These are phyloP conservation scores for Plasmodium billcollinsi DNA, from an alignment of 169 alveolate genomes.

Conservation along the genomic window DNA sequence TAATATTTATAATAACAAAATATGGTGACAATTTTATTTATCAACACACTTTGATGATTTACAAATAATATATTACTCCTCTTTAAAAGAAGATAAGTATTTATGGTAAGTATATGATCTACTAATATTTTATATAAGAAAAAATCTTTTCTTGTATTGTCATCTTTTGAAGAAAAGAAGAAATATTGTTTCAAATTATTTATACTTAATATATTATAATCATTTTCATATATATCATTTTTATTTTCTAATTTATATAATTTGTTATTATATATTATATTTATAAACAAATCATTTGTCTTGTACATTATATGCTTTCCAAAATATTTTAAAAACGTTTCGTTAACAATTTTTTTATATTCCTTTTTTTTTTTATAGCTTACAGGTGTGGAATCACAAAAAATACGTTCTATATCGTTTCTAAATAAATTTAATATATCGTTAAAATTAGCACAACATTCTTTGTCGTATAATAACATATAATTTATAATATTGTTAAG, in stretches of 20 bases:
- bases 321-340: slow-evolving; percentile 1
- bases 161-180: neutral
- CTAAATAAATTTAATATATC: slow-evolving; percentile 16
- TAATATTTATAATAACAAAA: slow-evolving; percentile 19
- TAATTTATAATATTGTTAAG: slow-evolving; percentile 32
- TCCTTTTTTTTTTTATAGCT: neutral
- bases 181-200: slow-evolving; percentile 4
- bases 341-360: slow-evolving; percentile 12
- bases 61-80: slow-evolving; percentile 42
- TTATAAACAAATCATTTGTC: slow-evolving; percentile 9
- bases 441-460: slow-evolving; percentile 15
- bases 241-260: slow-evolving; percentile 5
- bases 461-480: slow-evolving; percentile 37
- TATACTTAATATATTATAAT: neutral
- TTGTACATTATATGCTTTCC: slow-evolving; percentile 3
- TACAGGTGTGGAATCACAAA: slow-evolving; percentile 5
- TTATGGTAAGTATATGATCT: slow-evolving; percentile 6
- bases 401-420: slow-evolving; percentile 30
- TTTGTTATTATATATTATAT: neutral
- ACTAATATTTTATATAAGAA: slow-evolving; percentile 22
- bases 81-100: slow-evolving; percentile 26
- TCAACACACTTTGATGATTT: slow-evolving; percentile 17
- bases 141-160: neutral
- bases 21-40: slow-evolving; percentile 16
- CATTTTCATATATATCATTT: slow-evolving; percentile 5